Evolutionary conservation across 371 early-diverging fungal genomes (phyloP).

Genomic region (Mucor indicus): DNA sequence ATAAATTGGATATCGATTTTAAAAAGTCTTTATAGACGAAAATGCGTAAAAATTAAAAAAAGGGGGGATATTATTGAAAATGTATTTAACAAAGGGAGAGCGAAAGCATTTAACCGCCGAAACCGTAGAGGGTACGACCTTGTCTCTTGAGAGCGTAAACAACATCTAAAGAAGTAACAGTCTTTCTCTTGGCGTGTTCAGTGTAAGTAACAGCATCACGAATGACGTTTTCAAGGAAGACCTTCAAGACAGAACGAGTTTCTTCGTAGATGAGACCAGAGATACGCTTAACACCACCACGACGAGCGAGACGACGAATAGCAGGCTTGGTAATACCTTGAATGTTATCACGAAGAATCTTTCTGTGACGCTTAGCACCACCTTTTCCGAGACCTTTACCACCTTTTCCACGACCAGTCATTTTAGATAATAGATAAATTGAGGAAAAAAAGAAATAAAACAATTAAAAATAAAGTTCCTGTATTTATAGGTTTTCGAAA

Average conservation of each 20-base stretch:
- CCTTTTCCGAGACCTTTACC: slow-evolving; percentile 98
- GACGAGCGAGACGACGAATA: slow-evolving; percentile 99
- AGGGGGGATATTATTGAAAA: too few species aligned
- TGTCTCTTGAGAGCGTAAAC: slow-evolving; percentile 98
- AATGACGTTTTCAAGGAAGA: slow-evolving; percentile 98
- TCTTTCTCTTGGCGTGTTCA: slow-evolving; percentile 99
- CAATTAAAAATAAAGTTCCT: slow-evolving; percentile 8
- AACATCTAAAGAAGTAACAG: slow-evolving; percentile 82
- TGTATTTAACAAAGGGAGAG: too few species aligned
- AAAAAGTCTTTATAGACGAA: too few species aligned
- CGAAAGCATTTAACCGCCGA: slow-evolving; percentile 26
- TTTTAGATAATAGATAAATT: slow-evolving; percentile 37
- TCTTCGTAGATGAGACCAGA: slow-evolving; percentile 99
- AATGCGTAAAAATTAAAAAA: too few species aligned
- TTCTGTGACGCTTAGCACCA: slow-evolving; percentile 98
- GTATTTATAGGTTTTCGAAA: slow-evolving; percentile 15
- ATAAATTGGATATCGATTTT: too few species aligned
- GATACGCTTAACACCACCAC: slow-evolving; percentile 99
- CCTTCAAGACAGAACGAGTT: slow-evolving; percentile 95
- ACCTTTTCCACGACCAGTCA: slow-evolving; percentile 96
- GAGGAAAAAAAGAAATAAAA: slow-evolving; percentile 11
- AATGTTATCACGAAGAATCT: slow-evolving; percentile 98
- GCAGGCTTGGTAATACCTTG: slow-evolving; percentile 99
- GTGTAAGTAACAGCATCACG: slow-evolving; percentile 98
- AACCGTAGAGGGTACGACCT: slow-evolving; percentile 90